A percentile compares a stretch with the other conserved stretches of the same genome.
These are phyloP conservation scores for Suhomyces bribrorum DNA, from an alignment of 1,139 yeast species.

Conservation along the genomic window DNA sequence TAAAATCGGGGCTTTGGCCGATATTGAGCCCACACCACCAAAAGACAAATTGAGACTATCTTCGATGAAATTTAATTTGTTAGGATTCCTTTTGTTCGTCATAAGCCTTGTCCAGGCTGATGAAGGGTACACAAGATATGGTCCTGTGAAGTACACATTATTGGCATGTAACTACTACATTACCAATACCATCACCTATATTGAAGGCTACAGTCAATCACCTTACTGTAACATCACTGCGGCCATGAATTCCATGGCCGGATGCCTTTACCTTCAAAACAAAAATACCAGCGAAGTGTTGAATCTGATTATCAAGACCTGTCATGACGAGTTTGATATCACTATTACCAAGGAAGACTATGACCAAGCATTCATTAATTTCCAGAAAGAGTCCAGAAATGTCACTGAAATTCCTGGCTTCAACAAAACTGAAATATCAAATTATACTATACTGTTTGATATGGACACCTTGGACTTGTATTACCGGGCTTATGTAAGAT, in stretches of 20 bases:
- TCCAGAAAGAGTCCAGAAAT: slow-evolving; percentile 20
- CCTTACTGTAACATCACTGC: slow-evolving; percentile 17
- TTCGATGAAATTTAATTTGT: slow-evolving; percentile 1
- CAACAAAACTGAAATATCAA: slow-evolving; percentile 21
- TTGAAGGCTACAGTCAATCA: slow-evolving; percentile 17
- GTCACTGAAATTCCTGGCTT: slow-evolving; percentile 24
- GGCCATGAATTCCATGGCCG: slow-evolving; percentile 18
- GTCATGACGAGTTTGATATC: slow-evolving; percentile 14
- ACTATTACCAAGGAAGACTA: slow-evolving; percentile 20
- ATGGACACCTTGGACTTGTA: slow-evolving; percentile 15
- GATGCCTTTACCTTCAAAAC: slow-evolving; percentile 13
- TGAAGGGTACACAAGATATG: slow-evolving; percentile 8
- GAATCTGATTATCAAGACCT: slow-evolving; percentile 8
- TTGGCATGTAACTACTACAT: slow-evolving; percentile 24
- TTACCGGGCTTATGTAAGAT: slow-evolving; percentile 26
- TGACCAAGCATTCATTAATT: slow-evolving; percentile 20
- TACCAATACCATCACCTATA: slow-evolving; percentile 24
- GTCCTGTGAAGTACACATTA: slow-evolving; percentile 5
- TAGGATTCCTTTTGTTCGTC: slow-evolving; percentile 2
- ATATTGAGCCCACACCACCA: background rate
- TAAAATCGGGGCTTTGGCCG: slow-evolving; percentile 3
- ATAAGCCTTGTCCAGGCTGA: background rate
- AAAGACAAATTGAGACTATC: background rate
- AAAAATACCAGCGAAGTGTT: slow-evolving; percentile 1
- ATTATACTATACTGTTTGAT: slow-evolving; percentile 27